Base-by-base conservation (phyloP, 345 rosid species). In the Balakata baccata region DNA sequence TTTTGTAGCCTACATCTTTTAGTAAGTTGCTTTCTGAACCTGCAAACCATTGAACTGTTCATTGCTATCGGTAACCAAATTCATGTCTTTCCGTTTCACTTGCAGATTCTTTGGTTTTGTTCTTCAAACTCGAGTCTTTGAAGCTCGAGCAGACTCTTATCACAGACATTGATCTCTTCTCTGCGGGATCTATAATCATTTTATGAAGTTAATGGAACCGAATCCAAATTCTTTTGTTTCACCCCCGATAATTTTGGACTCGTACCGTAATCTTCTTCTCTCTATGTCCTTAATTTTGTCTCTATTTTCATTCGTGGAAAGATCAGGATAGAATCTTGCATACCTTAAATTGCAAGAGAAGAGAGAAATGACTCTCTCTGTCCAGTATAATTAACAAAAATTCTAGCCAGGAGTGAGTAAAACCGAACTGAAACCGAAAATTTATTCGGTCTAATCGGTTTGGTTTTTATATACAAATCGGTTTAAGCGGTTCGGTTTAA, bases 161-260 rank as follows among this genome's bases (percentile, higher is more conserved):
- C 53, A 85, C 92, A 25, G 92, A 86, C 78, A 79, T 49, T 47
- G 89, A 88, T 61, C 88, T 78, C 72, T 69, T 86, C 80, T 77
- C 78, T 4, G 20, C 49, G 46, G 25, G 58, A 73, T 58, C 18
- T 22, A 54, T 45, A 41, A 46, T 72, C 5, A 58, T 45, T 65
- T 8, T 76, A 75, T 14, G 81, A 64, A 61, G 47, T 6, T 29
- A 2, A 29, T 29, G 34, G 34, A 29, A 29, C 34, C 34, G 34
- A 29, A 29, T 29, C 34, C 34, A 2, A 29, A 29, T 29, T 29
- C 34, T 1, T 29, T 29, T 8, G 80, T 64, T 2, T 71, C 72
- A 22, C 25, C 59, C 29, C 45, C 20, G 38, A 41, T 49, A 22
- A 82, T 34, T 73, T 66, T 75, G 73, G 82, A 67, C 56, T 87